Percentiles rank a stretch among this genome's conserved stretches.
These are phyloP conservation scores for Carpinus fangiana DNA, from an alignment of 306 rosid genomes.

Conservation along the genomic window DNA sequence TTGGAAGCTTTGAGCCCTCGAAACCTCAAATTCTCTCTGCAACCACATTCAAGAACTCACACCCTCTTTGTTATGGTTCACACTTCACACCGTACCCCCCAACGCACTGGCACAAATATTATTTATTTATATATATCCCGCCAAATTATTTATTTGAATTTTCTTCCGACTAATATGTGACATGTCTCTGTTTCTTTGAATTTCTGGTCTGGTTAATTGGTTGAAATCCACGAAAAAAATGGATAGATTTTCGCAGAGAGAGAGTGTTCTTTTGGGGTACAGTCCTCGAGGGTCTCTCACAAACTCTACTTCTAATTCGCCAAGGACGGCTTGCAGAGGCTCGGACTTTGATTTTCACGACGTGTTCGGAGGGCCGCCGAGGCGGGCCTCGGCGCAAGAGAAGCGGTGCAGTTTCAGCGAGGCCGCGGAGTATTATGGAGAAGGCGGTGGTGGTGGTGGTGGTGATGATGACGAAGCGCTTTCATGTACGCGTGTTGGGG, in stretches of 20 bases:
- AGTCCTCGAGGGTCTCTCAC: slow-evolving; percentile 37
- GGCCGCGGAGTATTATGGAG: slow-evolving; percentile 22
- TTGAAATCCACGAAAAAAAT: slow-evolving; percentile 23
- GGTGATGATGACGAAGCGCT: slow-evolving; percentile 25
- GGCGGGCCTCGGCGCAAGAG: slow-evolving; percentile 56
- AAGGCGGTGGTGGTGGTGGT: slow-evolving; percentile 1
- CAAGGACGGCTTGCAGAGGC: slow-evolving; percentile 32
- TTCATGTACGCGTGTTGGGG: slow-evolving; percentile 26
- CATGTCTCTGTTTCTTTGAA: neutral
- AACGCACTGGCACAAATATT: neutral
- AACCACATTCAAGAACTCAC: neutral
- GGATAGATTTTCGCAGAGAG: slow-evolving; percentile 62
- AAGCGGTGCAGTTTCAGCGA: slow-evolving; percentile 32
- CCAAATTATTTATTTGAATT: slow-evolving; percentile 30
- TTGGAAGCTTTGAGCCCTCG: neutral
- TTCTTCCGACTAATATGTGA: neutral
- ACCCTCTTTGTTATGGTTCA: neutral
- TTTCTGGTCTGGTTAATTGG: neutral
- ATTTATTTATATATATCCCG: slow-evolving; percentile 31
- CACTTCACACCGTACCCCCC: neutral
- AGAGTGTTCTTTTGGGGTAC: slow-evolving; percentile 52
- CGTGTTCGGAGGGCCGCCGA: slow-evolving; percentile 93
- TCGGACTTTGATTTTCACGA: slow-evolving; percentile 77
- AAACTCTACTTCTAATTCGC: slow-evolving; percentile 33
- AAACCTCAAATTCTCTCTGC: neutral